Conservation (phyloP, 2,329 filamentous ascomycete genomes). For the Fusarium sp. region DNA sequence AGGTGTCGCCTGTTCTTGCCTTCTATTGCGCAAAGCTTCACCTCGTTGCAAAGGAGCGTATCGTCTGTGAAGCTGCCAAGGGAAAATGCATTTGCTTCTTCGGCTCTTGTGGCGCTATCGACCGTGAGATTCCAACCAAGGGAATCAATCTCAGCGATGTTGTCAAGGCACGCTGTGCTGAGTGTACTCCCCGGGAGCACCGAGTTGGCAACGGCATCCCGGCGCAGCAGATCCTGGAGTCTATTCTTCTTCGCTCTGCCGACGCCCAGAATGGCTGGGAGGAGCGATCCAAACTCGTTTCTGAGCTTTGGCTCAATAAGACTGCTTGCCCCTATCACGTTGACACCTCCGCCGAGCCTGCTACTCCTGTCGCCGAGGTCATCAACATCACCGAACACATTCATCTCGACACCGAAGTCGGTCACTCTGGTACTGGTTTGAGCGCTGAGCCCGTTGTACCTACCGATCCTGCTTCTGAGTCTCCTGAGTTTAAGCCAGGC, state of each 20-base stretch:
- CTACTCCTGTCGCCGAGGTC: too few species aligned
- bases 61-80: slow-evolving; percentile 21
- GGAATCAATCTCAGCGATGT: slow-evolving; percentile 14
- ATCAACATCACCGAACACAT: background rate
- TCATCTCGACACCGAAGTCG: background rate
- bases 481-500: background rate
- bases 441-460: background rate
- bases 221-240: slow-evolving; percentile 24
- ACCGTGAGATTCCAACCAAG: background rate
- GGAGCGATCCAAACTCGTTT: background rate
- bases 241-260: slow-evolving; percentile 15
- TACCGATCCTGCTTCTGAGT: background rate
- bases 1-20: background rate
- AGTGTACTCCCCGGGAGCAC: slow-evolving; percentile 34
- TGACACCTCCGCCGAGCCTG: background rate
- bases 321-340: slow-evolving; percentile 17
- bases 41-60: slow-evolving; percentile 25
- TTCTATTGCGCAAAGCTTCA: slow-evolving; percentile 42
- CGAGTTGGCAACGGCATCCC: slow-evolving; percentile 15
- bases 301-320: slow-evolving; percentile 18
- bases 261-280: background rate
- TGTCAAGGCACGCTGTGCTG: slow-evolving; percentile 19
- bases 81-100: slow-evolving; percentile 39
- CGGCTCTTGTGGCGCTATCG: slow-evolving; percentile 38
- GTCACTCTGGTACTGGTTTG: background rate